Conservation (phyloP, 2,329 filamentous ascomycete genomes). For the Fusarium sp. region DNA sequence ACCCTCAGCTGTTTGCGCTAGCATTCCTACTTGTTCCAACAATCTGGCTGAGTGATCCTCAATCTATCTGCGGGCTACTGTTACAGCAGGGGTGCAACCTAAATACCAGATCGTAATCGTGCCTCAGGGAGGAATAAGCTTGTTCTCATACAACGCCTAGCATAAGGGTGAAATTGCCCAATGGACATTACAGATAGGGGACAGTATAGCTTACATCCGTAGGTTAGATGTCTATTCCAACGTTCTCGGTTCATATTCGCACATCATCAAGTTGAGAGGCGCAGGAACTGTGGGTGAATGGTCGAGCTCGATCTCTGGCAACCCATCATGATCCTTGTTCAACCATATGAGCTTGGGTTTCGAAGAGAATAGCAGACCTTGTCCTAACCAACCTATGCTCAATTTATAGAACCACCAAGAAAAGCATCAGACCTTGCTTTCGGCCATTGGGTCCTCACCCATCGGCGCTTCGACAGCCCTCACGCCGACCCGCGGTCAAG, state of each 20-base stretch:
- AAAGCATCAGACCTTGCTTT: neutral
- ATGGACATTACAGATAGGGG: neutral
- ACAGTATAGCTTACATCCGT: neutral
- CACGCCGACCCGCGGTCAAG: neutral
- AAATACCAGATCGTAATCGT: neutral
- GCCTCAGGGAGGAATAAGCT: neutral
- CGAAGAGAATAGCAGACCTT: neutral
- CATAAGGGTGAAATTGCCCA: neutral
- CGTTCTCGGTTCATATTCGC: neutral
- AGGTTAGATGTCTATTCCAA: neutral
- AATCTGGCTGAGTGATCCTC: neutral
- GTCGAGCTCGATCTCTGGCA: neutral
- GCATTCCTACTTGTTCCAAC: neutral
- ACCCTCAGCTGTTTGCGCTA: neutral
- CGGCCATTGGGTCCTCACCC: neutral
- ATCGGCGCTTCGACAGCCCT: conserved; percentile 18
- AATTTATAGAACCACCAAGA: neutral
- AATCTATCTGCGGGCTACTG: neutral
- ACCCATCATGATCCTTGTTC: neutral
- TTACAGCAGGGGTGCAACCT: neutral
- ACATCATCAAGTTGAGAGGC: neutral
- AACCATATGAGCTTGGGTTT: neutral
- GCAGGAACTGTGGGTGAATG: neutral
- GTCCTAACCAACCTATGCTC: neutral
- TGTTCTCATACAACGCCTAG: neutral